Evolutionary conservation across 495 filamentous ascomycete species (phyloP).

Genomic region (Podospora appendiculata): DNA sequence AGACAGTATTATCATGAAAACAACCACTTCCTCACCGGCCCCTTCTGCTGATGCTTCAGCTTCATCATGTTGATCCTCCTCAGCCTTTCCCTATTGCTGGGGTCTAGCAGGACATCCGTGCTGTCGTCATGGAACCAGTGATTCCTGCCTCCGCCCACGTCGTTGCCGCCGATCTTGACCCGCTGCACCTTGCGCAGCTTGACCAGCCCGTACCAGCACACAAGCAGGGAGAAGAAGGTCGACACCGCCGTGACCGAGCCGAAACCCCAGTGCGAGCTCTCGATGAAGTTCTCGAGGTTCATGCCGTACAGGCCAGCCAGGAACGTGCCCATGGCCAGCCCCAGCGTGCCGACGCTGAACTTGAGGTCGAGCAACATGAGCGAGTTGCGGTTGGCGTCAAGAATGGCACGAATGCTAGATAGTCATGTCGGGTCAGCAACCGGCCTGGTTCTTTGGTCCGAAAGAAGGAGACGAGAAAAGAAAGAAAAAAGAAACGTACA

Average conservation of each 20-base stretch:
- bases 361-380: conserved; percentile 97
- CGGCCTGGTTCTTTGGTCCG: background rate
- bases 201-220: conserved; percentile 70
- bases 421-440: background rate
- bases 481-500: conserved; percentile 49
- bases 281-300: conserved; percentile 98
- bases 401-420: conserved; percentile 81
- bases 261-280: conserved; percentile 91
- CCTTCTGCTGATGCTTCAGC: conserved; percentile 19
- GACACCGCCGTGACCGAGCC: conserved; percentile 61
- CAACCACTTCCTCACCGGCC: conserved; percentile 25
- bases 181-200: conserved; percentile 82
- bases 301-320: conserved; percentile 96
- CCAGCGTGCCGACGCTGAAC: conserved; percentile 90
- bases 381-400: conserved; percentile 96
- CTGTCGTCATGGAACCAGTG: conserved; percentile 39
- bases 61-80: conserved; percentile 39
- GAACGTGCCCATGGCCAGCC: conserved; percentile 86
- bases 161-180: conserved; percentile 71
- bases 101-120: conserved; percentile 32
- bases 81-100: conserved; percentile 37
- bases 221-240: conserved; percentile 62
- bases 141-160: conserved; percentile 19
- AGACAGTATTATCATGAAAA: background rate
- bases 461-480: background rate